Evolutionary conservation across 164 flowering plant genomes (phyloP).

Genomic region (Umbellularia californica): DNA sequence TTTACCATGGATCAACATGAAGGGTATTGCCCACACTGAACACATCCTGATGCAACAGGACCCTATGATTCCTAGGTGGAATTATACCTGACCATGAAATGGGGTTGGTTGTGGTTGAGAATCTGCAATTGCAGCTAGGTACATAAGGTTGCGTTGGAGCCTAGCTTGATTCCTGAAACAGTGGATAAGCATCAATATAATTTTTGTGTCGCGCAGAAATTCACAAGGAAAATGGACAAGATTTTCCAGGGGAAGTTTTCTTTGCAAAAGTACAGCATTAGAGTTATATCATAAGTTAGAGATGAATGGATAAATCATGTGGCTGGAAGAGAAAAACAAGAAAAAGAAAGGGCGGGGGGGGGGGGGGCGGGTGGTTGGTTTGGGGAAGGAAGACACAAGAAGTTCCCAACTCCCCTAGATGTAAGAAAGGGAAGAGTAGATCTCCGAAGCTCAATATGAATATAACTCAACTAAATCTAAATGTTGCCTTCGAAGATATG

Average conservation of each 20-base stretch:
- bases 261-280: too few relatives aligned
- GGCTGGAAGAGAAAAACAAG: neutral
- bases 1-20: too few relatives aligned
- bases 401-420: neutral
- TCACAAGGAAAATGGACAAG: neutral
- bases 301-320: neutral
- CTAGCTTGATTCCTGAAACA: conserved; percentile 70
- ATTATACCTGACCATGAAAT: conserved; percentile 74
- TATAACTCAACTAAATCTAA: too few relatives aligned
- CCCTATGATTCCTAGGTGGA: neutral
- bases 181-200: neutral
- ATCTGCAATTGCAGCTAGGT: conserved; percentile 96
- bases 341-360: neutral
- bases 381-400: neutral
- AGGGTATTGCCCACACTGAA: too few relatives aligned
- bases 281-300: neutral
- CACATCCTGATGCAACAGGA: neutral
- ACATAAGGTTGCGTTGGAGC: conserved; percentile 89
- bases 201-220: neutral
- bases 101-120: conserved; percentile 85
- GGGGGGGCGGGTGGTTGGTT: too few relatives aligned
- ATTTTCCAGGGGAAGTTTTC: too few relatives aligned
- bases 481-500: too few relatives aligned
- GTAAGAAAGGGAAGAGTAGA: too few relatives aligned
- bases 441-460: too few relatives aligned